Base-by-base conservation (phyloP, 2,329 filamentous ascomycete species). In the Cercospora zeae-maydis region DNA sequence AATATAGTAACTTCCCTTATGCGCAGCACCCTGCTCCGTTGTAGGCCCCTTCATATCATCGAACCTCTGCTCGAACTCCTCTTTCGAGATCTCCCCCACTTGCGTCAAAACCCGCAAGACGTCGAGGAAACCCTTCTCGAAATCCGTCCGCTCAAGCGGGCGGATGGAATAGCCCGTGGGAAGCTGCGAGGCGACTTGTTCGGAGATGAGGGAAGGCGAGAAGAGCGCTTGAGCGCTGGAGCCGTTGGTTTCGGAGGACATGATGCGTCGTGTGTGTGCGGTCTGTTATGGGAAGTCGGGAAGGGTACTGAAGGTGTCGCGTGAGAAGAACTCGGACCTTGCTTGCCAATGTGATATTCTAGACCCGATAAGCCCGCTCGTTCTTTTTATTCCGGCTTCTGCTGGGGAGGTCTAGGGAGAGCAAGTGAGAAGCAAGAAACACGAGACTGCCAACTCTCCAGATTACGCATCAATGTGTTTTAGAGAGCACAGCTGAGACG, bases 101-200 rank as follows among this genome's bases (percentile, higher is more conserved):
- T 91, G 95, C 1, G 95, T 98, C 72, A 99, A 82, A 37, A 97
- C 92, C 51, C 92, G 87, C 67, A 99, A 82, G 64, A 95, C 93
- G 74, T 96, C 92, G 70, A 99, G 87, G 77, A 96, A 97, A 66
- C 92, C 92, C 34, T 83, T 84, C 61, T 84, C 80, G 79, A 88
- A 96, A 79, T 99, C 95, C 71, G 83, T 84, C 70, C 86, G 86
- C 71, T 88, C 86, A 55, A 98, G 83, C 0, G 93, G 87, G 27
- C 95, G 92, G 73, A 96, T 85, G 30, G 82, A 86, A 82, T 98
- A 98, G 72, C 89, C 88, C 70, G 88, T 81, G 47, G 95, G 93
- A 0, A 98, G 87, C 16, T 82, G 83, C 42, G 87, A 81, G 64
- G 86, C 79, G 70, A 97, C 90, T 59, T 85, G 81, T 19, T 90